Conservation (phyloP, 495 filamentous ascomycete genomes). For the Eremomyces bilateralis region DNA sequence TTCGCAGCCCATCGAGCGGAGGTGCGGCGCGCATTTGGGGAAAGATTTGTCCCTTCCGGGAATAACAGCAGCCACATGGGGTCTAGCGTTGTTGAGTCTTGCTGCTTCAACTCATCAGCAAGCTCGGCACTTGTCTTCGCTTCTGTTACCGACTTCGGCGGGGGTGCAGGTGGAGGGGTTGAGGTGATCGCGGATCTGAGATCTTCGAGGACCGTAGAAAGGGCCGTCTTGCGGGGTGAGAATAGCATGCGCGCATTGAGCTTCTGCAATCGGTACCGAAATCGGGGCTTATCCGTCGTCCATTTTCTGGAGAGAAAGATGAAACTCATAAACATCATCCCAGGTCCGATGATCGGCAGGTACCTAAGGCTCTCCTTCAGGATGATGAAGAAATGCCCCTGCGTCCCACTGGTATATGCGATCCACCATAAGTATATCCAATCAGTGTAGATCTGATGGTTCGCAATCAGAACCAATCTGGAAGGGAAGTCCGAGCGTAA, state of each 20-base stretch:
- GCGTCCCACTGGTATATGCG: conserved; percentile 51
- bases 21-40: conserved; percentile 35
- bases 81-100: too few relatives aligned
- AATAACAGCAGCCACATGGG: conserved; percentile 81
- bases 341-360: conserved; percentile 51
- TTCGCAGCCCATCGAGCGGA: conserved; percentile 52
- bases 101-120: too few relatives aligned
- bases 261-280: conserved; percentile 45
- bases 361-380: conserved; percentile 63
- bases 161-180: conserved; percentile 27
- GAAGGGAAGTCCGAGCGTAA: conserved; percentile 56
- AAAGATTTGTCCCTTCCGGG: conserved; percentile 65
- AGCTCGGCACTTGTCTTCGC: too few relatives aligned
- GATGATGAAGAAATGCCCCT: conserved; percentile 72
- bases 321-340: conserved; percentile 67
- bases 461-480: conserved; percentile 58
- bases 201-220: too few relatives aligned
- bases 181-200: too few relatives aligned
- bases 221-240: too few relatives aligned
- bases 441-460: conserved; percentile 76
- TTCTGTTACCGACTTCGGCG: conserved; percentile 18
- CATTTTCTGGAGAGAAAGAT: conserved; percentile 71
- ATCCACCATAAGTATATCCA: conserved; percentile 85
- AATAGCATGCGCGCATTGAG: conserved; percentile 35
- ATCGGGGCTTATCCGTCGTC: conserved; percentile 49